A percentile compares a stretch with the other conserved stretches of the same genome.
phyloP scores from a whole-genome alignment of 768 basidiomycete species.

The Dioszegia hungarica region DNA sequence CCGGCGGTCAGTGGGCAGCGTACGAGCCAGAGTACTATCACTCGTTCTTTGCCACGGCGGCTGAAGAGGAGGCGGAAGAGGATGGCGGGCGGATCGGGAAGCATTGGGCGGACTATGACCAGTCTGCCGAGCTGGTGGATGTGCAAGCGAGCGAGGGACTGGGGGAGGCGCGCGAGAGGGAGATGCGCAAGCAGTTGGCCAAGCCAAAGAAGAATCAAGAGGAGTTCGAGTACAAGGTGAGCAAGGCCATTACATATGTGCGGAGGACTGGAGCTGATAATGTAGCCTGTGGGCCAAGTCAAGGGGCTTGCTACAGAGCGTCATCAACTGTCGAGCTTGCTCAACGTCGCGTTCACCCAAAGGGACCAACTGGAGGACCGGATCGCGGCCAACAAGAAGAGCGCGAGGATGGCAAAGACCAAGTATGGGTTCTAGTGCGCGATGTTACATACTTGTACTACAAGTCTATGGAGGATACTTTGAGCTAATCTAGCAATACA shows the following conservation, averaged over 20 bases:
- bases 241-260: not conserved
- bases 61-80: not conserved
- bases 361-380: slow-evolving; percentile 27
- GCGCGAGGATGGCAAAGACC: slow-evolving; percentile 23
- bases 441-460: not conserved
- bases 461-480: not conserved
- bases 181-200: slow-evolving; percentile 21
- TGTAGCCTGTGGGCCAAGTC: slow-evolving; percentile 38
- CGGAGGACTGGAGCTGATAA: not conserved
- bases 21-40: slow-evolving; percentile 44
- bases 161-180: slow-evolving; percentile 29
- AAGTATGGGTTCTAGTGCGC: slow-evolving; percentile 28
- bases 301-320: slow-evolving; percentile 44
- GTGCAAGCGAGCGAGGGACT: slow-evolving; percentile 30
- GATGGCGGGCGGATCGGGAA: slow-evolving; percentile 39
- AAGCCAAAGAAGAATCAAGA: slow-evolving; percentile 26
- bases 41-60: slow-evolving; percentile 32
- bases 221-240: slow-evolving; percentile 42
- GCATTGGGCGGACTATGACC: slow-evolving; percentile 39
- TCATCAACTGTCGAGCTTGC: slow-evolving; percentile 45
- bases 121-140: slow-evolving; percentile 24
- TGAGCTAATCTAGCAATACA: not conserved
- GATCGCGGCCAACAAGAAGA: slow-evolving; percentile 37
- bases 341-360: slow-evolving; percentile 39
- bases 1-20: slow-evolving; percentile 39